A percentile compares a stretch with the other conserved stretches of the same genome.
phyloP scores from a whole-genome alignment of 2,329 filamentous ascomycete species.

The Aspergillus caelatus region DNA sequence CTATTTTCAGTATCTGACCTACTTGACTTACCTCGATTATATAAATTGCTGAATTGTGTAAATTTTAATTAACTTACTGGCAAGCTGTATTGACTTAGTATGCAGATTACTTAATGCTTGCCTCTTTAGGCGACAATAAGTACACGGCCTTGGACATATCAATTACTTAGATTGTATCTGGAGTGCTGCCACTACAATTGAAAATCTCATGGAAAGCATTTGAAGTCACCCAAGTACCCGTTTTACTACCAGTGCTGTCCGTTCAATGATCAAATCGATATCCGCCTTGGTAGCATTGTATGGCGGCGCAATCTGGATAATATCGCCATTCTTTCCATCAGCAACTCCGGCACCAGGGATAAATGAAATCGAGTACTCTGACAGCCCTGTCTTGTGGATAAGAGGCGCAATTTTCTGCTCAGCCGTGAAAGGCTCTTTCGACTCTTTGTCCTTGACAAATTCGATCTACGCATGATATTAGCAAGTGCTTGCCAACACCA shows the following conservation, averaged over 20 bases:
- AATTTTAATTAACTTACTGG: too few relatives aligned
- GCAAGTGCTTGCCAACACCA: conserved; percentile 7
- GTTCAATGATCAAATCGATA: conserved; percentile 53
- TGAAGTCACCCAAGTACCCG: conserved; percentile 32
- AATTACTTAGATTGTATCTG: too few relatives aligned
- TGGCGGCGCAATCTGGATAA: conserved; percentile 55
- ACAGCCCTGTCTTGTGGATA: conserved; percentile 50
- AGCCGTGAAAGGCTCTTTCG: conserved; percentile 54
- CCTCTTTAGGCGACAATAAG: too few relatives aligned
- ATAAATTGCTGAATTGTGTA: too few relatives aligned
- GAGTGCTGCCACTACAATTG: too few relatives aligned
- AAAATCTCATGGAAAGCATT: too few relatives aligned
- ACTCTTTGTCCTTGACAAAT: conserved; percentile 56
- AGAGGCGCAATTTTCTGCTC: conserved; percentile 45
- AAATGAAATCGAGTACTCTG: conserved; percentile 49
- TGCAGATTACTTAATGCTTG: too few relatives aligned
- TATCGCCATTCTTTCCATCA: conserved; percentile 55
- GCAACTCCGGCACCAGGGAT: conserved; percentile 56
- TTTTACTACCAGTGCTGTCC: conserved; percentile 45
- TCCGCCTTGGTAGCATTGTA: conserved; percentile 55
- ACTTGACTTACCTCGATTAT: too few relatives aligned
- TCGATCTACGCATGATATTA: conserved; percentile 47
- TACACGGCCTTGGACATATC: too few relatives aligned
- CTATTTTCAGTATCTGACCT: too few relatives aligned
- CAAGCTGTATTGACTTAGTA: too few relatives aligned